Evolutionary conservation across 768 basidiomycete species (phyloP), one percentile per base, ranked within the genome.

Genomic region (Mycena olivaceomarginata): DNA sequence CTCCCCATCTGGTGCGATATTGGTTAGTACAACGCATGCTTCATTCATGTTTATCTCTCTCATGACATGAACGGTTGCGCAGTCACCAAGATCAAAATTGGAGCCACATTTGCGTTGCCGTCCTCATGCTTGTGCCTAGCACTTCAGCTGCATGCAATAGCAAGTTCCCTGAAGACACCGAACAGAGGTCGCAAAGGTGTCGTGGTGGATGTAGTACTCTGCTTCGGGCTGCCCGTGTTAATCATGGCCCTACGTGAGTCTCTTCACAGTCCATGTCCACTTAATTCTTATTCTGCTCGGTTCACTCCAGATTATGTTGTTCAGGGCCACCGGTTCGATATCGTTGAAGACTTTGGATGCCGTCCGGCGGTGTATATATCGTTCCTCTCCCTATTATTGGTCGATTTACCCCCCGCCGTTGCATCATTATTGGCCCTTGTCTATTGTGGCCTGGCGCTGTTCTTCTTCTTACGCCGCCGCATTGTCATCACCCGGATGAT

Each of bases 1-100:
- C 86, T 85, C 18, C 87, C 91, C 0, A 88, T 91, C 10, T 97
- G 94, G 94, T 97, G 96, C 82, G 96, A 97, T 81, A 92, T 97
- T 48, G 86, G 94, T 95, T 69, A 76, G 92, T 82, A 9, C 11
- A 67, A 31, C 25, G 7, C 46, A 56, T 56, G 53, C 37, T 62
- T 20, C 31, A 20, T 62, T 18, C 25, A 22, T 74, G 10, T 45
- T 74, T 18, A 68, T 67, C 25, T 31, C 39, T 63, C 16, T 8
- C 31, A 48, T 45, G 5, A 64, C 11, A 18, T 10, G n/a, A n/a
- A 31, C n/a, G 76, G 65, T 16, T 8, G 73, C 62, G 18, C 82
- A 94, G 94, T 88, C 20, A 92, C 93, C 8, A 91, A 90, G 75
- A 77, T 95, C 15, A 82, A 89, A 40, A 83, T 93, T 13, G 92